These are phyloP conservation scores for Tubosaeta brunneosetosa DNA, from an alignment of 768 basidiomycete species.

Conservation along the genomic window DNA sequence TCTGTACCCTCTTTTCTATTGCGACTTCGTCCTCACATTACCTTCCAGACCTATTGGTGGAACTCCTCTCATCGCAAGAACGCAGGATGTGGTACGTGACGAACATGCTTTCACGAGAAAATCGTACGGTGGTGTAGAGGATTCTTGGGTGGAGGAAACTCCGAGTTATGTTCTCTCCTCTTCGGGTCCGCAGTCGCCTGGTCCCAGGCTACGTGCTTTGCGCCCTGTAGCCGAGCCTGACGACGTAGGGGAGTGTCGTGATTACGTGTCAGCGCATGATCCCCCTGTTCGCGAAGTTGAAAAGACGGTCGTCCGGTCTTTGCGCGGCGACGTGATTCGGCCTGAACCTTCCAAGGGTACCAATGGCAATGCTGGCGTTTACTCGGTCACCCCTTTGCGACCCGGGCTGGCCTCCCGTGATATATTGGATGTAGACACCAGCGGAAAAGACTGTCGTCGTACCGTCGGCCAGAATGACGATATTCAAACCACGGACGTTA, in stretches of 20 bases:
- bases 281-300: background rate
- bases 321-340: background rate
- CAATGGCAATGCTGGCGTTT: background rate
- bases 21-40: background rate
- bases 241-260: background rate
- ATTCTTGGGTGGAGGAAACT: background rate
- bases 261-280: background rate
- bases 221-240: background rate
- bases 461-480: background rate
- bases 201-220: background rate
- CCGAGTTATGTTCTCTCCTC: too few relatives aligned
- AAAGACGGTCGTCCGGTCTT: background rate
- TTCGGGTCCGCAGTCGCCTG: background rate
- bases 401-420: background rate
- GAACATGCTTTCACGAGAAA: background rate
- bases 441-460: constrained; percentile 1
- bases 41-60: constrained; percentile 1
- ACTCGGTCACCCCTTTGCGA: background rate
- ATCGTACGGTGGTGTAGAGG: background rate
- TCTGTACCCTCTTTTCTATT: constrained; percentile 2
- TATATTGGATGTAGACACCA: background rate
- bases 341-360: background rate
- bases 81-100: background rate
- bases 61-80: background rate
- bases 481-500: background rate